Evolutionary conservation across 2,329 filamentous ascomycete species (phyloP), one percentile per base, ranked within the genome.

Genomic region (Acephala macrosclerotiorum): DNA sequence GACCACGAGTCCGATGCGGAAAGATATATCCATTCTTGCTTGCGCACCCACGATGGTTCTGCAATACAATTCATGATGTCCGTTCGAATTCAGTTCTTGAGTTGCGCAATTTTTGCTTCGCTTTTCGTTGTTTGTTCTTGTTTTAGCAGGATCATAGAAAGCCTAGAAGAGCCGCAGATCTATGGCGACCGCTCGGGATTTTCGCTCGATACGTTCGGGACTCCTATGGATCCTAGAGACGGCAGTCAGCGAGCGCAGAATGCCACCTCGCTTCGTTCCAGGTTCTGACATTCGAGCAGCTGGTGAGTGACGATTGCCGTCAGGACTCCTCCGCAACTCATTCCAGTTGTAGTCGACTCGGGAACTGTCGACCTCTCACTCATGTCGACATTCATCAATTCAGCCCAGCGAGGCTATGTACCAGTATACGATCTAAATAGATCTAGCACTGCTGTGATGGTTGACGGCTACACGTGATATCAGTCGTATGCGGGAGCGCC

Each of bases 341-440:
- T 57, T 18, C 9, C 20, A 11, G n/a, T 57, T 12, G 33, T 40
- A 22, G 18, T 40, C 29, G 55, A 57, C 14, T n/a, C 14, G 6
- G 55, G 29, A 9, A 40, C 55, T n/a, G 29, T 40, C n/a, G 55
- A 57, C 35, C 55, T 57, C 29, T 35, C 55, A 36, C 7, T 57
- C 9, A 40, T 36, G 35, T 57, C 55, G 9, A 36, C 35, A 8
- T 40, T 57, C 12, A 57, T 57, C 20, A 40, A 57, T 22, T 33
- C 29, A 8, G 29, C 55, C 9, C 29, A 36, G 33, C 55, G 55
- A 38, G 55, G 55, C n/a, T 14, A 18, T 25, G 35, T 18, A 20
- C 35, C 35, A 11, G 55, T 57, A 20, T 57, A 57, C 36, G 55
- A 57, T 26, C 55, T 18, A 9, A 22, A 35, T 38, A 11, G 29